Base-by-base conservation (phyloP, 2,329 filamentous ascomycete genomes). In the Neophaeococcomyces mojaviensis region DNA sequence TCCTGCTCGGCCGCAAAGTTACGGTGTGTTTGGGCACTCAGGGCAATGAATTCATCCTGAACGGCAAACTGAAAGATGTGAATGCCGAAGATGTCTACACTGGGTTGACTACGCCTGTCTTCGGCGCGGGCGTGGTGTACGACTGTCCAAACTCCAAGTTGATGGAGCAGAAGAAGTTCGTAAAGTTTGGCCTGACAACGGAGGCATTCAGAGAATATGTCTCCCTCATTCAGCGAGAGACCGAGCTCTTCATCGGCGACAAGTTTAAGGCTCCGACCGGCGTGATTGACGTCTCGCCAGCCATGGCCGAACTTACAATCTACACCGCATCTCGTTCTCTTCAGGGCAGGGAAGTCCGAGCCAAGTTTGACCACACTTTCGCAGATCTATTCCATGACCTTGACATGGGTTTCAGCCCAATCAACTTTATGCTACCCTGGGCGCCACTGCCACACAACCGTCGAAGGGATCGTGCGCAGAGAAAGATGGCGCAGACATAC, bases 81-180 rank as follows among this genome's bases (percentile, higher is more conserved):
- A 88, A 84, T 62, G 88, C 88, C 19, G 88, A 95, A 68, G 88
- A 95, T 60, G 83, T 94, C 55, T 95, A 95, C 68, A 81, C 78
- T 48, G 82, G 85, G 42, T 73, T 95, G 45, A 79, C 74, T 15
- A 81, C 76, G 1, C 79, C 79, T 5, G 77, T 82, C 4, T 94
- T 94, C 61, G 88, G 88, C 53, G 81, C 80, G 53, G 86, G 88
- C 64, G 49, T 39, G 12, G 84, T 94, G 34, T 94, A 94, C 61
- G 88, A 94, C 65, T 94, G 87, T 67, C 86, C 88, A 26, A 94
- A 94, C 60, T 76, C 86, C 46, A 94, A 94, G 70, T 77, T 94
- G 60, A 94, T 94, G 86, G 88, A 94, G 70, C 88, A 94, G 74
- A 94, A 94, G 73, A 92, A 92, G 61, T 82, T 82, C 55, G 72